A percentile compares a stretch with the other conserved stretches of the same genome.
phyloP scores from a whole-genome alignment of 2,329 filamentous ascomycete genomes.

The Escovopsis weberi region DNA sequence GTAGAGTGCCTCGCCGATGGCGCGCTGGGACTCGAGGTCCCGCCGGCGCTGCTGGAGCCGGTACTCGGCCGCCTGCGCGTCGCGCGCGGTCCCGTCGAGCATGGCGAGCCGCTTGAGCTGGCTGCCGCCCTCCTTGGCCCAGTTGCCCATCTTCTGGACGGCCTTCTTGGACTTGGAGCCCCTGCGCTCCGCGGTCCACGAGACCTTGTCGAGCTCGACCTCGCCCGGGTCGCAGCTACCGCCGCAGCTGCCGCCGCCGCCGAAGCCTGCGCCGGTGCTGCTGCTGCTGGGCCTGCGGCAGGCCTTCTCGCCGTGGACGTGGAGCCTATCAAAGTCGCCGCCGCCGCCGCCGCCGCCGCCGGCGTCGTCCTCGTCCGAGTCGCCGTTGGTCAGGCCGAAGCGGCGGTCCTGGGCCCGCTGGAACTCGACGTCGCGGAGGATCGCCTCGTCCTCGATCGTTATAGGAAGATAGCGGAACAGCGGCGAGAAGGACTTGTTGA shows the following conservation, averaged over 20 bases:
- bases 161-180: conserved; percentile 18
- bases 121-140: conserved; percentile 29
- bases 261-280: conserved; percentile 22
- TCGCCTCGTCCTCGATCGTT: conserved; percentile 89
- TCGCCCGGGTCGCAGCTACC: conserved; percentile 20
- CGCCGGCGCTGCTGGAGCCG: conserved; percentile 33
- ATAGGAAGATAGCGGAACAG: conserved; percentile 83
- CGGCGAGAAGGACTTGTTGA: conserved; percentile 74
- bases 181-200: background rate
- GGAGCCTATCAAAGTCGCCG: conserved; percentile 15
- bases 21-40: conserved; percentile 58
- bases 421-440: conserved; percentile 80
- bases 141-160: conserved; percentile 31
- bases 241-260: conserved; percentile 22
- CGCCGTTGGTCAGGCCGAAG: conserved; percentile 44
- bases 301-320: conserved; percentile 10
- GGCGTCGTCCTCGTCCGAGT: conserved; percentile 33
- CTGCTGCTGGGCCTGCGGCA: conserved; percentile 20
- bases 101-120: conserved; percentile 30
- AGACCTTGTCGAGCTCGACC: conserved; percentile 27
- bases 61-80: conserved; percentile 30
- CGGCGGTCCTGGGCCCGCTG: conserved; percentile 60
- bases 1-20: conserved; percentile 69
- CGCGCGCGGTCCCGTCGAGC: conserved; percentile 9
- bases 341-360: conserved; percentile 26